Conservation (phyloP, 768 basidiomycete species). For the Russula dissimulans region DNA sequence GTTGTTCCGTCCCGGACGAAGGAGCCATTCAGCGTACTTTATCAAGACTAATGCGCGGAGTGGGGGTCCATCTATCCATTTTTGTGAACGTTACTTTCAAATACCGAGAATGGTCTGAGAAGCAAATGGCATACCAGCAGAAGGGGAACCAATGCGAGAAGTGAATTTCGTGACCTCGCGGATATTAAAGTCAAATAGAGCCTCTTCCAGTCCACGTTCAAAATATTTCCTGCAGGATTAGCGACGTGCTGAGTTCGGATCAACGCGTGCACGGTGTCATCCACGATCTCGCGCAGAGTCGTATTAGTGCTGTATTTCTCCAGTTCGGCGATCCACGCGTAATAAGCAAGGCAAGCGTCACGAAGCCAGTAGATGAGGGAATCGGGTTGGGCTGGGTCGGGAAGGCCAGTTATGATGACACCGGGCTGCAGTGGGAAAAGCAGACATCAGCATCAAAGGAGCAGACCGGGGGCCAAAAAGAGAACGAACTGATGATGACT, state of each 20-base stretch:
- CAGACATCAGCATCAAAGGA: neutral
- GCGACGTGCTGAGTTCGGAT: conserved; percentile 7
- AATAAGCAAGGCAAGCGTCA: conserved; percentile 2
- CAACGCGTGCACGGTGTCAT: neutral
- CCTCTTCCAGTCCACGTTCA: conserved; percentile 6
- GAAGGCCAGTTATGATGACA: neutral
- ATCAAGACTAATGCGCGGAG: conserved; percentile 5
- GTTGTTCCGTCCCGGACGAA: conserved; percentile 2
- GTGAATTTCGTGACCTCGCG: neutral
- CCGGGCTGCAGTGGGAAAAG: conserved; percentile 1
- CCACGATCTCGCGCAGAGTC: conserved; percentile 1
- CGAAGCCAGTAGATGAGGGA: conserved; percentile 9
- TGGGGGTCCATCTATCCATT: conserved; percentile 4
- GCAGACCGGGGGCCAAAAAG: too few relatives aligned
- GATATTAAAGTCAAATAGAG: conserved; percentile 4
- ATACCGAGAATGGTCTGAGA: neutral
- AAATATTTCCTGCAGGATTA: neutral
- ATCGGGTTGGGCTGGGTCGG: neutral
- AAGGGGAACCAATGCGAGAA: neutral
- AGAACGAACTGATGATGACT: neutral
- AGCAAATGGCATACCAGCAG: neutral
- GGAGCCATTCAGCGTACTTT: conserved; percentile 14
- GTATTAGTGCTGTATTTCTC: neutral
- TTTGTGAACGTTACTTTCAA: neutral
- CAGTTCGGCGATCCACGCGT: conserved; percentile 4